Conservation (phyloP, 2,329 filamentous ascomycete genomes). For the Blastomyces gilchristii region DNA sequence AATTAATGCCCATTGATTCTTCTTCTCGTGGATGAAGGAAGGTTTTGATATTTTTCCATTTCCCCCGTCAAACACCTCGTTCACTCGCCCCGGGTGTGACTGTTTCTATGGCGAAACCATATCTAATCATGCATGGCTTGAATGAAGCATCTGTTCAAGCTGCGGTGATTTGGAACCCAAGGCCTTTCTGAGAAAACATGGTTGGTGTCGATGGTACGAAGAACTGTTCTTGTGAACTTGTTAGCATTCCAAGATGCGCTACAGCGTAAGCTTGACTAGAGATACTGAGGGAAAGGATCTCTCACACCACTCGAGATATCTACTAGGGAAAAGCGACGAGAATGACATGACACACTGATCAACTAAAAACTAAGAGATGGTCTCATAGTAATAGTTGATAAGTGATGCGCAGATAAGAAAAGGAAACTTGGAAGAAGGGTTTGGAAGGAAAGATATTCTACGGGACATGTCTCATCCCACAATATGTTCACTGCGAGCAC, state of each 20-base stretch:
- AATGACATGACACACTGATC: too few species aligned
- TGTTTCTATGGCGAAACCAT: constrained; percentile 1
- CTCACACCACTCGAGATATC: too few species aligned
- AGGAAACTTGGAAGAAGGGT: too few species aligned
- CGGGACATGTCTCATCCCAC: too few species aligned
- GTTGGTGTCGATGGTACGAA: not conserved
- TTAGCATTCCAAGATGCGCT: not conserved
- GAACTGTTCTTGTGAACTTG: not conserved
- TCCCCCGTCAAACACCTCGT: not conserved
- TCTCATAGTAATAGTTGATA: too few species aligned
- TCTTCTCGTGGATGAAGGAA: not conserved
- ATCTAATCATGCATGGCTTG: not conserved
- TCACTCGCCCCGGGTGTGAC: not conserved
- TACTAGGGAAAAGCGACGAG: too few species aligned
- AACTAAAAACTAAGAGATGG: too few species aligned
- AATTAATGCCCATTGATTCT: not conserved
- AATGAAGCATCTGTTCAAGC: not conserved
- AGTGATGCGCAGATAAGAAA: too few species aligned
- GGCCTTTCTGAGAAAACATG: constrained; percentile 3
- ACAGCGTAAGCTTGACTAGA: not conserved
- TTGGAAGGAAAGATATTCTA: too few species aligned
- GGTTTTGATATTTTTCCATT: not conserved
- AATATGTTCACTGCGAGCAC: too few species aligned
- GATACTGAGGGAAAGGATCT: not conserved
- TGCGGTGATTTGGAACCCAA: constrained; percentile 3